Evolutionary conservation across 2,329 filamentous ascomycete species (phyloP).

Genomic region (Monilinia vaccinii-corymbosi): DNA sequence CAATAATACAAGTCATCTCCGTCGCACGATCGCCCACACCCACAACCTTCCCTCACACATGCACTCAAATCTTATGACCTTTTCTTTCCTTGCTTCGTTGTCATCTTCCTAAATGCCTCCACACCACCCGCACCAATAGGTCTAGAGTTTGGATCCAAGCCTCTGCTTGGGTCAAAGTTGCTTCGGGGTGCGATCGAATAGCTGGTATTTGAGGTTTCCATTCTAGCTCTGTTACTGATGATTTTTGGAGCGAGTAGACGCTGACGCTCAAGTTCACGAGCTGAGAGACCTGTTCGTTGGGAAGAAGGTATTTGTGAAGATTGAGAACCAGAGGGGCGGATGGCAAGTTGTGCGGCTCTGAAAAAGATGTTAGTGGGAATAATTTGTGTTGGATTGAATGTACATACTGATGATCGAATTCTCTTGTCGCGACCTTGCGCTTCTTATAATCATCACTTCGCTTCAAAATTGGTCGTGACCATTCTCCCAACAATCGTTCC

Average conservation of each 20-base stretch:
- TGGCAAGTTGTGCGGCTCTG: slow-evolving; percentile 29
- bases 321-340: slow-evolving; percentile 26
- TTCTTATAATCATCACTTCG: slow-evolving; percentile 93
- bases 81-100: slow-evolving; percentile 46
- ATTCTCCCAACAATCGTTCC: slow-evolving; percentile 85
- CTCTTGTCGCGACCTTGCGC: slow-evolving; percentile 55
- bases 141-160: slow-evolving; percentile 39
- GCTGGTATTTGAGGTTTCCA: slow-evolving; percentile 29
- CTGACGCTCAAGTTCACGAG: slow-evolving; percentile 41
- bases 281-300: slow-evolving; percentile 23
- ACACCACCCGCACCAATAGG: slow-evolving; percentile 55
- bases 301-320: slow-evolving; percentile 23
- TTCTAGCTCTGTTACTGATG: slow-evolving; percentile 45
- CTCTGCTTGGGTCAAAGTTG: slow-evolving; percentile 46
- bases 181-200: slow-evolving; percentile 38
- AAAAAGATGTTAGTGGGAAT: slow-evolving; percentile 10
- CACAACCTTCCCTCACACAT: no score
- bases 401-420: slow-evolving; percentile 55
- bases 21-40: not conserved
- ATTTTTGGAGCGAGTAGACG: slow-evolving; percentile 48
- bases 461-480: slow-evolving; percentile 90
- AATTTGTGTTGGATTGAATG: not conserved
- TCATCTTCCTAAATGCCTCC: slow-evolving; percentile 58
- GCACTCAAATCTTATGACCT: not conserved
- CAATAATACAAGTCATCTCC: not conserved